Evolutionary conservation across 106 monocot species (phyloP), one percentile per base, ranked within the genome.

Genomic region (Dactylorhiza incarnata): DNA sequence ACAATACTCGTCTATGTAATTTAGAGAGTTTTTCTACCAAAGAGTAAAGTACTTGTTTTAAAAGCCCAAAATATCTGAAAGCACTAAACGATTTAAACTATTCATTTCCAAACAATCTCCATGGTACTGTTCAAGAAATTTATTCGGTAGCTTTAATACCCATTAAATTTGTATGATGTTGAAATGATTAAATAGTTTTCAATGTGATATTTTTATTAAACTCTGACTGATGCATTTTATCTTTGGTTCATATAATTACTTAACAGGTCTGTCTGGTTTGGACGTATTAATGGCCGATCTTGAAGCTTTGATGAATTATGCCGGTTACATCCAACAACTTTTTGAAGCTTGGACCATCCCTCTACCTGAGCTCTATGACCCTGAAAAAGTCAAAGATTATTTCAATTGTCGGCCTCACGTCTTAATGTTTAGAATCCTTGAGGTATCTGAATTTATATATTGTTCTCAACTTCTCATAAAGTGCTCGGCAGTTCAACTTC

Each of bases 351-450:
- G 81, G 83, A 87, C 84, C 45, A 81, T 82, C 74, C 91, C 95
- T 75, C 74, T 95, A 13, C 91, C 95, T 49, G 89, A 91, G 56
- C 16, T 50, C 45, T 95, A 95, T 76, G 95, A 95, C 73, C 83
- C 87, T 24, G 78, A 89, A 52, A 79, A 68, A 17, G 82, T 91
- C 17, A 78, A 87, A 53, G 22, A 63, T 10, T 95, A 95, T 80
- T 95, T 95, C 68, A 84, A 68, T 48, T 91, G 81, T 70, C 86
- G 95, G 3, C 91, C 95, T 84, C 95, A 95, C 81, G 75, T 95
- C 22, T 69, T 95, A 5, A 80, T 69, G 10, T 74, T 83, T 51
- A 83, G 95, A 71, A 79, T 89, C 25, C 52, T 91, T 52, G 86
- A 95, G 95, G 95, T 95, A 87, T n/a, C 63, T 56, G 47, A 74